Evolutionary conservation across 2,329 filamentous ascomycete genomes (phyloP).

Genomic region (Pseudogymnoascus sp.): DNA sequence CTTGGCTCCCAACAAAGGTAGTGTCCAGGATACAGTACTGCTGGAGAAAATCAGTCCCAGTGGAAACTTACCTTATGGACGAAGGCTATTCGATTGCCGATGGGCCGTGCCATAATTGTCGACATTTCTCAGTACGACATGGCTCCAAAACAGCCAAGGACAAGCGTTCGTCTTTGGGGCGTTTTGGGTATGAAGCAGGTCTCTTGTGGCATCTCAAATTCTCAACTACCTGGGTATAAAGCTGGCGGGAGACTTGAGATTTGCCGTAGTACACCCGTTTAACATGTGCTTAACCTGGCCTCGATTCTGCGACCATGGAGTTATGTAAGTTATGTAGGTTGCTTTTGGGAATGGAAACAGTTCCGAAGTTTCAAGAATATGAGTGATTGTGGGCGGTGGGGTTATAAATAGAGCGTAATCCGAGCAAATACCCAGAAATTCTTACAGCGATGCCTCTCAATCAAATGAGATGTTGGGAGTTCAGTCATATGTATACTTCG

Average conservation of each 20-base stretch:
- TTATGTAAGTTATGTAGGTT: conserved; percentile 4
- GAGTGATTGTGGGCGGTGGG: neutral
- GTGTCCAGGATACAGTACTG: neutral
- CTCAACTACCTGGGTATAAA: neutral
- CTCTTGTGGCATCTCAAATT: neutral
- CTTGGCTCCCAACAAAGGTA: conserved; percentile 25
- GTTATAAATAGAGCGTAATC: neutral
- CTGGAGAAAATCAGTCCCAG: neutral
- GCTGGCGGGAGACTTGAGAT: neutral
- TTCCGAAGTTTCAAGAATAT: conserved; percentile 6
- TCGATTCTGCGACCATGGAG: neutral
- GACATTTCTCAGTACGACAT: neutral
- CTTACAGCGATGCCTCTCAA: neutral
- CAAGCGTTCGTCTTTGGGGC: conserved; percentile 6
- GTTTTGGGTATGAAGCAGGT: conserved; percentile 3
- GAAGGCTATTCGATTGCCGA: neutral
- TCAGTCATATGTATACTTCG: neutral
- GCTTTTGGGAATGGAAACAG: neutral
- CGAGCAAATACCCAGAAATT: neutral
- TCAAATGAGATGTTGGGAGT: neutral
- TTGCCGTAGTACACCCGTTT: conserved; percentile 2
- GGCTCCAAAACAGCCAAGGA: neutral
- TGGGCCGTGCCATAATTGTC: neutral
- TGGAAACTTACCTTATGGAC: neutral
- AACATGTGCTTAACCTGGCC: neutral